phyloP scores from a whole-genome alignment of 2,329 filamentous ascomycete genomes.

The Periconia sp. region DNA sequence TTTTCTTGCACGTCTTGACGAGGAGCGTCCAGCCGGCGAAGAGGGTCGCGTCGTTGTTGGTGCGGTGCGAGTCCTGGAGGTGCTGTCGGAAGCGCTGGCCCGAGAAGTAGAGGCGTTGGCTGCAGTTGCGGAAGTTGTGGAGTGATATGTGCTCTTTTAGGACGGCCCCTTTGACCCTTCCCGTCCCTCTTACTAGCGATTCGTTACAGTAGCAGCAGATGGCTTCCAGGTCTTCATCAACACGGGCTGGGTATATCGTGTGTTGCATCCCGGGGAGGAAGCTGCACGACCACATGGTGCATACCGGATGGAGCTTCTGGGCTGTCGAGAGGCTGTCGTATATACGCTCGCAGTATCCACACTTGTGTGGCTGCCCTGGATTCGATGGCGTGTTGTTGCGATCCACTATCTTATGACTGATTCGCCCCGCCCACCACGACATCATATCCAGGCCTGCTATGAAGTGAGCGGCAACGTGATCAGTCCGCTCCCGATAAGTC shows the following conservation, averaged over 20 bases:
- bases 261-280: conserved; percentile 30
- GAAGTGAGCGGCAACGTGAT: conserved; percentile 31
- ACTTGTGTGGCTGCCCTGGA: conserved; percentile 20
- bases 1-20: conserved; percentile 22
- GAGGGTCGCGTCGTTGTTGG: conserved; percentile 21
- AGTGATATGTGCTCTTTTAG: conserved; percentile 23
- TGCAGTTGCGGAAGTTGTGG: conserved; percentile 30
- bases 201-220: conserved; percentile 31
- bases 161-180: conserved; percentile 22
- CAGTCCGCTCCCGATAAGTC: conserved; percentile 24
- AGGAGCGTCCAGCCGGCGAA: conserved; percentile 29
- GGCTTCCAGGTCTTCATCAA: conserved; percentile 10
- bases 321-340: conserved; percentile 20
- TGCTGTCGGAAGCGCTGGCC: conserved; percentile 29
- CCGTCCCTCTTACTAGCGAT: conserved; percentile 17
- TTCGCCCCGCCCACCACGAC: conserved; percentile 26
- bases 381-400: conserved; percentile 1
- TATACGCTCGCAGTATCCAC: conserved; percentile 22
- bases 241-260: conserved; percentile 24
- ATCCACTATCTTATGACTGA: conserved; percentile 15
- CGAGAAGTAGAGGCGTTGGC: conserved; percentile 28
- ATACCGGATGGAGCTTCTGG: conserved; percentile 20
- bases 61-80: conserved; percentile 25
- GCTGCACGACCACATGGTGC: conserved; percentile 31
- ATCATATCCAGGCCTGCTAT: conserved; percentile 25